phyloP scores from a whole-genome alignment of 306 rosid genomes.

The Cucumis melo region DNA sequence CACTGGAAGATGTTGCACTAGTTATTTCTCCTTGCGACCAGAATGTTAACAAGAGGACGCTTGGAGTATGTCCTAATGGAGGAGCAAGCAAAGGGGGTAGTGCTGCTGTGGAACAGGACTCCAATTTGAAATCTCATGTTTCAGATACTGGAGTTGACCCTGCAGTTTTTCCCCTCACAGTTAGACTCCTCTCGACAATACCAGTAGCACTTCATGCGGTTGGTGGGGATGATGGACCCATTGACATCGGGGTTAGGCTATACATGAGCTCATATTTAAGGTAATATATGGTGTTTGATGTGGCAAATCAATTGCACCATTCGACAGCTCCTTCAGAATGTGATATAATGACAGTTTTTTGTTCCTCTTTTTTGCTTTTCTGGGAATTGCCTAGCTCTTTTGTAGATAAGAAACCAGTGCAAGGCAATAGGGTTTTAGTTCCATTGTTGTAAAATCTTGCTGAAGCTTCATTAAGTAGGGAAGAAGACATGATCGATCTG shows the following conservation, averaged over 20 bases:
- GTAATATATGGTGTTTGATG: constrained; percentile 10
- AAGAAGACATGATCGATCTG: neutral
- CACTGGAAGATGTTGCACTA: constrained; percentile 49
- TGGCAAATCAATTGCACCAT: neutral
- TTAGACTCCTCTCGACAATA: constrained; percentile 49
- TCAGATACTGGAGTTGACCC: constrained; percentile 34
- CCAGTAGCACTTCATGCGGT: constrained; percentile 72
- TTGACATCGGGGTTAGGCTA: constrained; percentile 66
- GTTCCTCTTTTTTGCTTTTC: neutral
- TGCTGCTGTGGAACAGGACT: constrained; percentile 7
- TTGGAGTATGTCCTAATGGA: constrained; percentile 11
- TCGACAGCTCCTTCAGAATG: neutral
- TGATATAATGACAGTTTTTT: neutral
- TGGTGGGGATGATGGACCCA: constrained; percentile 79
- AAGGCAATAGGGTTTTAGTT: neutral
- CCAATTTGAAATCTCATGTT: constrained; percentile 3
- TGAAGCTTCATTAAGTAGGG: neutral
- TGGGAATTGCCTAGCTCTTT: neutral
- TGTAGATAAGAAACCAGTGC: constrained; percentile 8
- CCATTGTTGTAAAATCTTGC: neutral
- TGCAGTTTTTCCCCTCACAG: constrained; percentile 49
- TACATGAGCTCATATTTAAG: constrained; percentile 60
- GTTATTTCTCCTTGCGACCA: constrained; percentile 41
- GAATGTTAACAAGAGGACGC: constrained; percentile 10
- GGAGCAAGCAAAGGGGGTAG: constrained; percentile 3